Conservation (phyloP, 768 basidiomycete genomes). For the Arthromyces matolae region DNA sequence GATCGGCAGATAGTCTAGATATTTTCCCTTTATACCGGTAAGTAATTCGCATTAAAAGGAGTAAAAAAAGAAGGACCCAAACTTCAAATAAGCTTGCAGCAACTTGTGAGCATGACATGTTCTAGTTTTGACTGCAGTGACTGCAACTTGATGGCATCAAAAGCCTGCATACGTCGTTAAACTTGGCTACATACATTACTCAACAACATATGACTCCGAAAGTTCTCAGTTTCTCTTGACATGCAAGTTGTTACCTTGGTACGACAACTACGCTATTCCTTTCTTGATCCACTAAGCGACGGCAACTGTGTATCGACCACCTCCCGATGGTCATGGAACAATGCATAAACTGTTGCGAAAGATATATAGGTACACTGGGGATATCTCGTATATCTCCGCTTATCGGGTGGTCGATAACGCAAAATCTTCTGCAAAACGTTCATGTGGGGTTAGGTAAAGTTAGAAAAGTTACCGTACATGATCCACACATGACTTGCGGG, state of each 20-base stretch:
- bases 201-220: too few relatives aligned
- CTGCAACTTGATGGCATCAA: slow-evolving; percentile 6
- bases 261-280: not conserved
- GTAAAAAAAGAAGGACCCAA: not conserved
- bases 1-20: not conserved
- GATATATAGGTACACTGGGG: slow-evolving; percentile 2
- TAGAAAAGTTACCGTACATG: too few relatives aligned
- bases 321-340: slow-evolving; percentile 4
- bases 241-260: not conserved
- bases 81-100: slow-evolving; percentile 4
- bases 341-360: not conserved
- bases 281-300: not conserved
- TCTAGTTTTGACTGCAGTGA: slow-evolving; percentile 4
- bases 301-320: not conserved
- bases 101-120: slow-evolving; percentile 13
- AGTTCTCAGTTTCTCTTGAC: too few relatives aligned
- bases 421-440: too few relatives aligned
- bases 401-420: too few relatives aligned
- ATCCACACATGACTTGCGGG: too few relatives aligned
- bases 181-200: too few relatives aligned
- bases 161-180: slow-evolving; percentile 6
- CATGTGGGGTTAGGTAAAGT: too few relatives aligned
- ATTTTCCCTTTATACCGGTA: not conserved
- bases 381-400: too few relatives aligned
- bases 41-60: not conserved